These are phyloP conservation scores for Talaromyces sp. DNA, from an alignment of 2,329 filamentous ascomycete species.

Conservation along the genomic window DNA sequence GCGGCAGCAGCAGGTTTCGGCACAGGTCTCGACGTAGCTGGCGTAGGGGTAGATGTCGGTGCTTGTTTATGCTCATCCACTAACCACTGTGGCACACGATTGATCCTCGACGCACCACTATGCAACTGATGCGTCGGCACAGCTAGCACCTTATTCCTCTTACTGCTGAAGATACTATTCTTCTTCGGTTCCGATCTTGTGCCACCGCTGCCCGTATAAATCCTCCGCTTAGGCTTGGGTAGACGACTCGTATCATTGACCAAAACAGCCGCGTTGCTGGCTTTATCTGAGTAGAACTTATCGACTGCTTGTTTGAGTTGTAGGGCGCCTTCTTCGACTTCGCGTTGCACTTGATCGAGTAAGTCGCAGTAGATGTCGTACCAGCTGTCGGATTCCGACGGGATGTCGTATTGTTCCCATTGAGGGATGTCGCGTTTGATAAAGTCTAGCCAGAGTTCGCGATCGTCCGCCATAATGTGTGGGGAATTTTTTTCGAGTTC, in stretches of 20 bases:
- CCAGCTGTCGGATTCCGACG: slow-evolving; percentile 68
- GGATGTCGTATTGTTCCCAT: slow-evolving; percentile 63
- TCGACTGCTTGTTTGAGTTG: slow-evolving; percentile 57
- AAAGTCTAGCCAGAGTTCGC: slow-evolving; percentile 73
- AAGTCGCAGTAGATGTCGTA: slow-evolving; percentile 72
- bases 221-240: slow-evolving; percentile 10
- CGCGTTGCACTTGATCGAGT: slow-evolving; percentile 55
- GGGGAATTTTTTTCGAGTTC: slow-evolving; percentile 71
- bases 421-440: slow-evolving; percentile 74
- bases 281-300: slow-evolving; percentile 57
- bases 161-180: slow-evolving; percentile 34
- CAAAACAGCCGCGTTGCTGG: slow-evolving; percentile 45
- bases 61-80: slow-evolving; percentile 41
- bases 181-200: slow-evolving; percentile 29
- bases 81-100: slow-evolving; percentile 38
- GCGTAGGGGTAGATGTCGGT: slow-evolving; percentile 19
- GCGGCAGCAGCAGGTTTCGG: neutral
- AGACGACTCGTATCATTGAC: slow-evolving; percentile 10
- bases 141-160: slow-evolving; percentile 35
- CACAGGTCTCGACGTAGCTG: neutral
- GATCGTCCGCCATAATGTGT: slow-evolving; percentile 67
- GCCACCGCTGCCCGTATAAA: slow-evolving; percentile 11
- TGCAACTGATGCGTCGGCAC: slow-evolving; percentile 43
- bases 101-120: slow-evolving; percentile 37
- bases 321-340: slow-evolving; percentile 57